Base-by-base conservation (phyloP, 345 rosid species). In the Turritis glabra region DNA sequence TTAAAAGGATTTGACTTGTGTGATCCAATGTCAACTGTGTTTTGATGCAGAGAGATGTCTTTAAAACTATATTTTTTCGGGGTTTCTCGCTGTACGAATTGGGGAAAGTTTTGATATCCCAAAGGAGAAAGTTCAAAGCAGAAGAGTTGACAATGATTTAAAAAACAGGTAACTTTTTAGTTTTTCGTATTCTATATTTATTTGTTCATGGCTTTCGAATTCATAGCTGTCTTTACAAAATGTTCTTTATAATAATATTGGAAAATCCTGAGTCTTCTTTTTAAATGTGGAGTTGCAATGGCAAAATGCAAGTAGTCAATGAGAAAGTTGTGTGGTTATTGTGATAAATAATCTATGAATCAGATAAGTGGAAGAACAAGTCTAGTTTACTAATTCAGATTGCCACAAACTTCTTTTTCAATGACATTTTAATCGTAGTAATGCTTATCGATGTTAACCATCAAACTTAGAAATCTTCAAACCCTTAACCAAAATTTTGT, bases 281-380 rank as follows among this genome's bases (percentile, higher is more conserved):
- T 41, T 2, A 11, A 68, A 54, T 18, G 30, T 17, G 44, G 29
- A 8, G 63, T 38, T 53, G 51, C 62, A n/a, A n/a, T n/a, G n/a
- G 41, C 53, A 64, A 11, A 53, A 64, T 55, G 66, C 66, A 47
- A 47, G 6, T 74, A 27, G 79, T 58, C 73, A 38, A 60, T 75
- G 69, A 60, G 68, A 68, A 51, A 60, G 14, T 51, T 75, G 30
- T 75, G 55, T 51, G 69, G 37, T 59, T 21, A 48, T 75, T 37
- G 59, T 7, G 27, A 44, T 65, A 55, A 17, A 44, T 18, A 9
- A 57, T 35, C 1, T 50, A 51, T 51, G 54, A n/a, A 32, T 69
- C 48, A 53, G 64, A 76, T 76, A 68, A 68, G 69, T 52, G 15
- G 64, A 76, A 69, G 80, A 63, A 76, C 71, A 46, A 69, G 75